Percentiles rank a stretch among this genome's conserved stretches.
Conservation (phyloP, 2,329 filamentous ascomycete species). For the Leptographium radiaticola region DNA sequence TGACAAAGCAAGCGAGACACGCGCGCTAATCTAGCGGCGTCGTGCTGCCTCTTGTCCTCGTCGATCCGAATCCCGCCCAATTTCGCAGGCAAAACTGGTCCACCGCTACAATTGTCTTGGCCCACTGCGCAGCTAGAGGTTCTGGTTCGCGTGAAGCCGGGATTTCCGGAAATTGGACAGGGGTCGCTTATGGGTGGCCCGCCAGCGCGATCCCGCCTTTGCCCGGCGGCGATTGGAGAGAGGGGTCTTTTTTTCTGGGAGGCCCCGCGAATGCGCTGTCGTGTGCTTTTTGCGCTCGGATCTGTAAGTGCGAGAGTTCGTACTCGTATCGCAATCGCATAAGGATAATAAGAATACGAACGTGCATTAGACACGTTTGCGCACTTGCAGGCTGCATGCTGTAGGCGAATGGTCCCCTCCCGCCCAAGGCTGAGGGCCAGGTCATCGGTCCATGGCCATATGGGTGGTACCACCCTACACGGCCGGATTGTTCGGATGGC, state of each 20-base stretch:
- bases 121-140: not conserved
- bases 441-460: not conserved
- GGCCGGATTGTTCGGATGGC: not conserved
- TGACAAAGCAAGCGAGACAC: not conserved
- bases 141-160: constrained; percentile 1
- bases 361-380: too few relatives aligned
- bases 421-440: not conserved
- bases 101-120: not conserved
- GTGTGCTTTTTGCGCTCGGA: too few relatives aligned
- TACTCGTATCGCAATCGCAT: not conserved
- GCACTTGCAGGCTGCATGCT: too few relatives aligned
- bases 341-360: too few relatives aligned
- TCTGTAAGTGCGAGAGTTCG: not conserved
- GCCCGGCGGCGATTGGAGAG: not conserved
- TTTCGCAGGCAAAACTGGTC: not conserved
- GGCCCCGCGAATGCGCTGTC: not conserved
- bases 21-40: not conserved
- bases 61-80: constrained; percentile 4
- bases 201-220: not conserved
- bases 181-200: not conserved
- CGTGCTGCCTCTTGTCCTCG: not conserved
- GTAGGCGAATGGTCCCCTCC: too few relatives aligned
- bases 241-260: too few relatives aligned
- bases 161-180: constrained; percentile 4
- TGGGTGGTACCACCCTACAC: not conserved